Conservation (phyloP, 2,329 filamentous ascomycete genomes). For the Trichoderma cornu-damae region DNA sequence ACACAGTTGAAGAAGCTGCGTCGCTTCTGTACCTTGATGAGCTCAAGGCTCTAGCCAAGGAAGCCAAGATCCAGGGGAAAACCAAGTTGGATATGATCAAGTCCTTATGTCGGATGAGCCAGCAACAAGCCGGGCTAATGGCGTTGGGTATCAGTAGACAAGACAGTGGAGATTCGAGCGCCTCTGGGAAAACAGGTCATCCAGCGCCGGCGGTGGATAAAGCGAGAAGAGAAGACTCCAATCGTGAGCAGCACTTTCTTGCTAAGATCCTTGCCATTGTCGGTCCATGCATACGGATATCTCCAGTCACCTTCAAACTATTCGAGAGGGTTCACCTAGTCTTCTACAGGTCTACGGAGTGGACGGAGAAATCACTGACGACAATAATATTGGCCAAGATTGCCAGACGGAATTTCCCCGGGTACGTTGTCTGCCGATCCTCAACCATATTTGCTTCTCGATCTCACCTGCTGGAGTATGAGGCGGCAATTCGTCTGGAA, state of each 20-base stretch:
- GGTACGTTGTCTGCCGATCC: slow-evolving; percentile 85
- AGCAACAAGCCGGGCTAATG: slow-evolving; percentile 68
- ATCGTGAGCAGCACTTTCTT: slow-evolving; percentile 69
- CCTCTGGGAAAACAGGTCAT: slow-evolving; percentile 42
- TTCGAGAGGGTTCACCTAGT: slow-evolving; percentile 94
- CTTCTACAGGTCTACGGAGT: slow-evolving; percentile 92
- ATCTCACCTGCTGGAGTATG: slow-evolving; percentile 74
- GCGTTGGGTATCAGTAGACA: slow-evolving; percentile 62
- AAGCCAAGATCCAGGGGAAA: slow-evolving; percentile 79
- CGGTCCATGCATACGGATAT: slow-evolving; percentile 79
- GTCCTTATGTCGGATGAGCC: slow-evolving; percentile 68
- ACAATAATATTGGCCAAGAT: slow-evolving; percentile 93
- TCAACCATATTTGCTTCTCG: slow-evolving; percentile 82
- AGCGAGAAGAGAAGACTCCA: slow-evolving; percentile 40
- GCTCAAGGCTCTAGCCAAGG: slow-evolving; percentile 75
- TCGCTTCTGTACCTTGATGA: slow-evolving; percentile 81
- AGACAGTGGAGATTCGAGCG: slow-evolving; percentile 52
- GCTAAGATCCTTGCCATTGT: slow-evolving; percentile 71
- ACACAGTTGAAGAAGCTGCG: slow-evolving; percentile 75
- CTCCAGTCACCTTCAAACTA: slow-evolving; percentile 64
- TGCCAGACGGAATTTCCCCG: slow-evolving; percentile 77
- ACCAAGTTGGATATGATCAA: slow-evolving; percentile 77
- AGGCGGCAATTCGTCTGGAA: slow-evolving; percentile 77
- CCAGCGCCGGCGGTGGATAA: slow-evolving; percentile 20
- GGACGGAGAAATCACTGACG: slow-evolving; percentile 94